Conservation (phyloP, 2,329 filamentous ascomycete genomes). For the Aspergillus pseudoviridinutans region DNA sequence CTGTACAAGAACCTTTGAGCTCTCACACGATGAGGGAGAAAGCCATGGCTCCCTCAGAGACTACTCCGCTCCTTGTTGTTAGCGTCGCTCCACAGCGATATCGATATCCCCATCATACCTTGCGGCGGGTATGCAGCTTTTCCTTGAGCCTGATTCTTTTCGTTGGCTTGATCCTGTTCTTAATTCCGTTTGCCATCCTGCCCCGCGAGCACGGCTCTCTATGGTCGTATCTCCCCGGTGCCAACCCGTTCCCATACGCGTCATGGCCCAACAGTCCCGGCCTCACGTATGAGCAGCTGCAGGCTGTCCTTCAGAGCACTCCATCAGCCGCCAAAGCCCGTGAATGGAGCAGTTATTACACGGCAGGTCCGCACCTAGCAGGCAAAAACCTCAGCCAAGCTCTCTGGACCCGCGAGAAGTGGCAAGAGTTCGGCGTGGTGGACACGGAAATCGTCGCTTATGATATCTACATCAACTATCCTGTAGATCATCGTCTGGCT, state of each 20-base stretch:
- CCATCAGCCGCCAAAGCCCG: constrained; percentile 54
- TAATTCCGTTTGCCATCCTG: constrained; percentile 38
- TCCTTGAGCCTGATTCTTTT: constrained; percentile 37
- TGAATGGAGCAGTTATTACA: constrained; percentile 77
- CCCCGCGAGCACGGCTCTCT: constrained; percentile 36
- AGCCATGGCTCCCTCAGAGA: constrained; percentile 34
- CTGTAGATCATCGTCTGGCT: constrained; percentile 65
- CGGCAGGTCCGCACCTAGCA: constrained; percentile 69
- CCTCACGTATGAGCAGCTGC: constrained; percentile 52
- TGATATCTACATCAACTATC: constrained; percentile 75
- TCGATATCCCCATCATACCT: constrained; percentile 40
- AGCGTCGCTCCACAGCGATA: constrained; percentile 35
- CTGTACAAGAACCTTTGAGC: background rate
- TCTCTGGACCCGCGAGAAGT: constrained; percentile 69
- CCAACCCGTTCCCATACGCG: constrained; percentile 32
- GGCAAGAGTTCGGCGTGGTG: constrained; percentile 66
- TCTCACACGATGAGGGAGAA: constrained; percentile 32
- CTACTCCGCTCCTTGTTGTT: constrained; percentile 42
- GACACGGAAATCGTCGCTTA: constrained; percentile 61
- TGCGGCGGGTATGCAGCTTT: constrained; percentile 42
- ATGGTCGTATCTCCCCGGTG: constrained; percentile 40
- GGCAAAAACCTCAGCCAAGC: constrained; percentile 76
- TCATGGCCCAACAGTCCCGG: constrained; percentile 44
- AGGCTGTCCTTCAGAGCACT: constrained; percentile 51
- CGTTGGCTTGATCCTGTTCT: constrained; percentile 37